These are phyloP conservation scores for Boletus sp. DNA, from an alignment of 768 basidiomycete species.

Conservation along the genomic window DNA sequence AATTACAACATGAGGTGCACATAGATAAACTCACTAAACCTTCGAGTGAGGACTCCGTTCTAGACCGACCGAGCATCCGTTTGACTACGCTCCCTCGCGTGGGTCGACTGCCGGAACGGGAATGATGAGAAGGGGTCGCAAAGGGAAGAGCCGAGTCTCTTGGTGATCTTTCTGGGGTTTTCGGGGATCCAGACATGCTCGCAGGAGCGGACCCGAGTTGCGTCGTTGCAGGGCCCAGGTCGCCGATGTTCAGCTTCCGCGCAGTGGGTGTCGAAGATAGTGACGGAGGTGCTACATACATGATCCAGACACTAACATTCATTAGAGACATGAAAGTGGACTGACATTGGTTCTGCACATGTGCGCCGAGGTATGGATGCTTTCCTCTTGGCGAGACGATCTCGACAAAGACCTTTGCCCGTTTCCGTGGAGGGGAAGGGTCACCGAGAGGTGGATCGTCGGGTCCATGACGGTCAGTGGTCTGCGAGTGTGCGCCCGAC, in stretches of 20 bases:
- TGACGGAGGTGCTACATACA: background rate
- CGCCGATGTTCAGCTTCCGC: background rate
- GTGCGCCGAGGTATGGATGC: background rate
- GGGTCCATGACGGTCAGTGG: background rate
- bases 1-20: background rate
- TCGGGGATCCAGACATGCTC: background rate
- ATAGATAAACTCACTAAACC: background rate
- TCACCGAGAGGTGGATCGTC: background rate
- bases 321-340: background rate
- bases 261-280: background rate
- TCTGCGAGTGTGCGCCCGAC: background rate
- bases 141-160: conserved; percentile 43
- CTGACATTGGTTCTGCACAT: background rate
- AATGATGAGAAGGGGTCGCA: conserved; percentile 8
- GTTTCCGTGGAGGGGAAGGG: conserved; percentile 27
- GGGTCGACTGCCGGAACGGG: conserved; percentile 32
- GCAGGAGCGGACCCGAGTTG: background rate
- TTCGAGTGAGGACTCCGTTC: conserved; percentile 55
- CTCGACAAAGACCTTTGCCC: conserved; percentile 31
- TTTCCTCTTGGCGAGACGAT: conserved; percentile 16
- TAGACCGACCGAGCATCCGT: conserved; percentile 70
- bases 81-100: conserved; percentile 47
- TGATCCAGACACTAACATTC: background rate
- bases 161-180: conserved; percentile 18
- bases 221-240: background rate